Conservation (phyloP, 2,329 filamentous ascomycete genomes). For the Nemania diffusa region DNA sequence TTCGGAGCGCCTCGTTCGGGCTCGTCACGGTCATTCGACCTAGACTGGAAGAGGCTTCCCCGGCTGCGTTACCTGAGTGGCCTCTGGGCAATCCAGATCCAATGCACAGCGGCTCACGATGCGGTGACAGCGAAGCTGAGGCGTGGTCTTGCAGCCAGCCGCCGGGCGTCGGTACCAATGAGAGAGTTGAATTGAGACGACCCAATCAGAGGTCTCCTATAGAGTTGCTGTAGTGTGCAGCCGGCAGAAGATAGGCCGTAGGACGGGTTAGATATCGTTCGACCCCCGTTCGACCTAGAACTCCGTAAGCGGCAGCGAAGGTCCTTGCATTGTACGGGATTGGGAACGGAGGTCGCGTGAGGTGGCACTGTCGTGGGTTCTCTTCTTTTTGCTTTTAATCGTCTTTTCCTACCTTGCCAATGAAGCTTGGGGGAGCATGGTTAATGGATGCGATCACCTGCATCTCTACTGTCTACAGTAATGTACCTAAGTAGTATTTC, state of each 20-base stretch:
- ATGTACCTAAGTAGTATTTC: no score
- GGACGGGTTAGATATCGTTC: constrained; percentile 17
- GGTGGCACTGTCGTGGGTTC: constrained; percentile 2
- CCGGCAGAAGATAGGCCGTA: constrained; percentile 11
- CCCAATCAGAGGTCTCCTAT: constrained; percentile 1
- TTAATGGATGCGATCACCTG: no score
- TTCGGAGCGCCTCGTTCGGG: constrained; percentile 23
- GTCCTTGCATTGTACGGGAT: constrained; percentile 5
- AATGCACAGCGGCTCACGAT: constrained; percentile 25
- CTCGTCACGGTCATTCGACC: constrained; percentile 1
- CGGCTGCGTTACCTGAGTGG: constrained; percentile 23
- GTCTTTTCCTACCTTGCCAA: background rate
- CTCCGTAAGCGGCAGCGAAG: constrained; percentile 30
- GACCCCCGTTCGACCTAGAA: constrained; percentile 22
- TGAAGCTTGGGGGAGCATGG: no score
- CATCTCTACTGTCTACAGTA: no score
- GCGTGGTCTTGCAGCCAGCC: constrained; percentile 23
- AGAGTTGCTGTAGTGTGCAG: no score
- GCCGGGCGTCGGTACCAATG: constrained; percentile 25
- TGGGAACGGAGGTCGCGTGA: constrained; percentile 23
- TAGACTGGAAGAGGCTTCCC: constrained; percentile 3
- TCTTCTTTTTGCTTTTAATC: background rate
- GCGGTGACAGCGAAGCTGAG: constrained; percentile 31
- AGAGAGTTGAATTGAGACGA: background rate
- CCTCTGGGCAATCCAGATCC: background rate